These are phyloP conservation scores for Globisporangium ultimum DNA, from an alignment of 352 stramenopile species.

Conservation along the genomic window DNA sequence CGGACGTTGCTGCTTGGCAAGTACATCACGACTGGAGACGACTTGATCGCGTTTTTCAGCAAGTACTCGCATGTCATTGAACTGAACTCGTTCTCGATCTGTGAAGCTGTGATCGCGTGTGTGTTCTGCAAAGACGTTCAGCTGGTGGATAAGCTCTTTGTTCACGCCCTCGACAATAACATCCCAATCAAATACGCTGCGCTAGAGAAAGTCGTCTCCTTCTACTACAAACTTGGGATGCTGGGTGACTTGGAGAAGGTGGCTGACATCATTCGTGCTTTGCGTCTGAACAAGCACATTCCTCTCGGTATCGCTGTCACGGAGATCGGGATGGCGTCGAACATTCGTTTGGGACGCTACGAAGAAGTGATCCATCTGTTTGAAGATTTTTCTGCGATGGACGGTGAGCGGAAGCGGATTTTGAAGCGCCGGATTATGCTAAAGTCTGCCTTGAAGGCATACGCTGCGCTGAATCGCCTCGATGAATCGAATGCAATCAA, in stretches of 20 bases:
- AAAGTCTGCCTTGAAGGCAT: slow-evolving; percentile 48
- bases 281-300: slow-evolving; percentile 76
- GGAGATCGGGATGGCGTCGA: slow-evolving; percentile 73
- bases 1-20: slow-evolving; percentile 29
- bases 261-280: slow-evolving; percentile 53
- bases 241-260: slow-evolving; percentile 57
- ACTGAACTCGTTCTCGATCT: slow-evolving; percentile 65
- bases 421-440: slow-evolving; percentile 59
- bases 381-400: slow-evolving; percentile 63
- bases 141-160: slow-evolving; percentile 60
- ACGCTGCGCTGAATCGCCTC: slow-evolving; percentile 38
- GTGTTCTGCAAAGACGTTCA: slow-evolving; percentile 42
- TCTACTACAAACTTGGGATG: slow-evolving; percentile 65
- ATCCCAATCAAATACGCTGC: slow-evolving; percentile 79
- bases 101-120: slow-evolving; percentile 56
- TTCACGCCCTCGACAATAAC: slow-evolving; percentile 51
- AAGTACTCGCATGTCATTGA: slow-evolving; percentile 44
- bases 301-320: slow-evolving; percentile 65
- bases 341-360: slow-evolving; percentile 48
- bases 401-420: slow-evolving; percentile 61
- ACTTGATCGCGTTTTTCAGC: slow-evolving; percentile 46
- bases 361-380: slow-evolving; percentile 68
- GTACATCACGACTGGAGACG: slow-evolving; percentile 26
- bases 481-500: slow-evolving; percentile 68
- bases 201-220: slow-evolving; percentile 65